Conservation (phyloP, 2,329 filamentous ascomycete genomes). For the Penicillium expansum region DNA sequence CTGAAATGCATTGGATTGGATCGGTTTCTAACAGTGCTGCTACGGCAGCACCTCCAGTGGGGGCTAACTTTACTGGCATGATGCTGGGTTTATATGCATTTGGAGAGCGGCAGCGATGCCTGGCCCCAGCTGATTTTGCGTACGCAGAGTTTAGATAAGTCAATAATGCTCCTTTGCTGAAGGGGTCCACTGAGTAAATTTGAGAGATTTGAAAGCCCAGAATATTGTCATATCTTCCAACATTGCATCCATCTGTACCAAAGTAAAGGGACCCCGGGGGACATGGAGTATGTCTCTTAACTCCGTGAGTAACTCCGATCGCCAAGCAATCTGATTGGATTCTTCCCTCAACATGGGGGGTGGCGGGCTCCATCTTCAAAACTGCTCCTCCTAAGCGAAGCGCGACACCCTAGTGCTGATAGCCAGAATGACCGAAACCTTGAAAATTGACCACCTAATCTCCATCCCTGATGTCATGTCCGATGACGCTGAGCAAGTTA, state of each 20-base stretch:
- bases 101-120: constrained; percentile 41
- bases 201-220: neutral
- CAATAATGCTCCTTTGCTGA: neutral
- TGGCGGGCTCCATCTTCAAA: too few species aligned
- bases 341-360: too few species aligned
- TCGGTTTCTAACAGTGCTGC: constrained; percentile 33
- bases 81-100: constrained; percentile 50
- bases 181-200: too few species aligned
- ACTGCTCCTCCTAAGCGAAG: too few species aligned
- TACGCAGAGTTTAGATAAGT: constrained; percentile 27
- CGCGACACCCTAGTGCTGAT: too few species aligned
- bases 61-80: constrained; percentile 45
- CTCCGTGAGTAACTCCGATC: neutral
- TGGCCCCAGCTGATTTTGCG: constrained; percentile 44
- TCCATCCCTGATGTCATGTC: too few species aligned
- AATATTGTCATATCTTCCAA: neutral
- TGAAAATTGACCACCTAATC: too few species aligned
- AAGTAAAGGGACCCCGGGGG: too few species aligned
- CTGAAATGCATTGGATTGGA: constrained; percentile 26
- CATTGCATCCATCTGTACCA: neutral
- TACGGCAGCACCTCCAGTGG: constrained; percentile 39
- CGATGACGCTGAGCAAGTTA: too few species aligned
- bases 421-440: too few species aligned
- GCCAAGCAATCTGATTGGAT: neutral
- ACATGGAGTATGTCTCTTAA: too few species aligned